phyloP scores from a whole-genome alignment of 1,284 basidiomycete genomes.

The Dichomitus squalens region DNA sequence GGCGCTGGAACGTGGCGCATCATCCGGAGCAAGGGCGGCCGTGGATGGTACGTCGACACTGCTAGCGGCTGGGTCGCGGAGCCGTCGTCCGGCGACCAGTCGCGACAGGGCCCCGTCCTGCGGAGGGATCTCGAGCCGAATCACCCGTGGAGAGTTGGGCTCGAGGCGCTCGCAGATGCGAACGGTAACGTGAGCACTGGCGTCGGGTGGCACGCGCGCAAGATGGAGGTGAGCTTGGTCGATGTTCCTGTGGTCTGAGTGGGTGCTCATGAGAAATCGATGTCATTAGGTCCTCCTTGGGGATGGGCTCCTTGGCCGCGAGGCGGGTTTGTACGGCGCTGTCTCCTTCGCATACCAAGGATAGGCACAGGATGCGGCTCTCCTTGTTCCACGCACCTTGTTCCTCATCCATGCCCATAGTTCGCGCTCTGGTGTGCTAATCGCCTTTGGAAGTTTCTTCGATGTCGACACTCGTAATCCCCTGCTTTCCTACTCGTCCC shows the following conservation, averaged over 20 bases:
- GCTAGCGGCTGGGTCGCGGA: constrained; percentile 76
- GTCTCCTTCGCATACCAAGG: constrained; percentile 91
- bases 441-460: background rate
- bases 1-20: constrained; percentile 88
- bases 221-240: constrained; percentile 84
- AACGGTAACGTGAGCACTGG: constrained; percentile 90
- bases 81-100: constrained; percentile 30
- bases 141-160: constrained; percentile 70
- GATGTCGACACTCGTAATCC: background rate
- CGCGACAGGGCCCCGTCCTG: constrained; percentile 38
- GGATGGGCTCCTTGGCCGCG: constrained; percentile 87
- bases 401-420: too few species aligned
- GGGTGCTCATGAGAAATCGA: constrained; percentile 17
- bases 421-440: too few species aligned
- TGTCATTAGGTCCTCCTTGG: constrained; percentile 72
- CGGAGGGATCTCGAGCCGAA: constrained; percentile 60
- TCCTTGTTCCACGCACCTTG: background rate
- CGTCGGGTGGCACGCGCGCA: constrained; percentile 94
- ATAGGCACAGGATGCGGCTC: constrained; percentile 36
- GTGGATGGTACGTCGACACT: constrained; percentile 95
- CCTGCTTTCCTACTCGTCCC: background rate
- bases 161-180: constrained; percentile 75
- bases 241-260: constrained; percentile 3
- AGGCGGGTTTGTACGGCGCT: constrained; percentile 92
- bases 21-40: constrained; percentile 86